A percentile compares a stretch with the other conserved stretches of the same genome.
Conservation (phyloP, 2,329 filamentous ascomycete species). For the Colletotrichum aenigma region DNA sequence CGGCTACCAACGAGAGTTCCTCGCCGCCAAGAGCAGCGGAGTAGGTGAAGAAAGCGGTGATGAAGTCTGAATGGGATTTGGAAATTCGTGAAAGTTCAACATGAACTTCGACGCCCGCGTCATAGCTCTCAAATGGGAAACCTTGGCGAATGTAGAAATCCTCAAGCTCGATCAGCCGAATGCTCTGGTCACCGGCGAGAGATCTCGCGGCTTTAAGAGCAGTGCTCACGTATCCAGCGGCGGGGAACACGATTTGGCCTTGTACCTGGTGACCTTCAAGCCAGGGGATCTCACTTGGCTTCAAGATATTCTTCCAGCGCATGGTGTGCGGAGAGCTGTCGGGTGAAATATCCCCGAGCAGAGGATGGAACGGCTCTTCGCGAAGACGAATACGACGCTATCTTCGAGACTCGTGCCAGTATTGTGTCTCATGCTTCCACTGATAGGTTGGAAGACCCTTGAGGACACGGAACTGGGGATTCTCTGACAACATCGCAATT, state of each 20-base stretch:
- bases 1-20: neutral
- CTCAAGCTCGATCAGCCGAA: neutral
- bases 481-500: neutral
- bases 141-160: neutral
- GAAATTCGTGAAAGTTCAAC: neutral
- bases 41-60: neutral
- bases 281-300: conserved; percentile 36
- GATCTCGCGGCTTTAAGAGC: conserved; percentile 30
- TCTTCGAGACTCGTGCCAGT: neutral
- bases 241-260: conserved; percentile 41
- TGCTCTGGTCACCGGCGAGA: neutral
- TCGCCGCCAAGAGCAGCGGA: neutral
- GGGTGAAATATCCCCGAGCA: neutral
- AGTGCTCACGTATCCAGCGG: conserved; percentile 39
- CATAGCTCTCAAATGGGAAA: neutral
- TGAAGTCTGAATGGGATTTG: neutral
- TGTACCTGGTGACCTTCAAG: conserved; percentile 39
- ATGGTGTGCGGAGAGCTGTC: neutral
- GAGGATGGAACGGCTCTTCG: neutral
- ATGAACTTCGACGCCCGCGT: neutral
- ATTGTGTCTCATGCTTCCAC: neutral
- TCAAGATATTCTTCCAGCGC: conserved; percentile 28
- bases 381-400: too few species aligned
- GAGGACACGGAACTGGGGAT: neutral
- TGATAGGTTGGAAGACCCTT: neutral